Evolutionary conservation across 805 yeast genomes (phyloP).

Genomic region (Debaryomyces prosopidis): DNA sequence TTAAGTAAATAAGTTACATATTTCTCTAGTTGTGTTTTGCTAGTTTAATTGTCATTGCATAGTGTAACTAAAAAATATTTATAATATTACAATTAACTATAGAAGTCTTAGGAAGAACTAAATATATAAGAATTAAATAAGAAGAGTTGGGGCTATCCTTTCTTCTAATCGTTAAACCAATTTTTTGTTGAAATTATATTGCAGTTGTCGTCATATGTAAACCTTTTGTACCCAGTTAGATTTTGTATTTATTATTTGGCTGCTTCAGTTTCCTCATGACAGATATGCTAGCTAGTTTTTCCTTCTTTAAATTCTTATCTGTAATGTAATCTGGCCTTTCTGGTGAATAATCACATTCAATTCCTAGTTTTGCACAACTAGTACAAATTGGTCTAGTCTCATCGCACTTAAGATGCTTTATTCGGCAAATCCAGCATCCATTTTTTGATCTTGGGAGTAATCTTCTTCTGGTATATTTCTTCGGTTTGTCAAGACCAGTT

Average conservation of each 20-base stretch:
- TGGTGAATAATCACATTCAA: constrained; percentile 40
- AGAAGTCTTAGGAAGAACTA: no score
- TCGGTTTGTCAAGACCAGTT: constrained; percentile 15
- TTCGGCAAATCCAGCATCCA: constrained; percentile 50
- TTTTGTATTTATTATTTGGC: constrained; percentile 3
- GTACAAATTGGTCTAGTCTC: constrained; percentile 39
- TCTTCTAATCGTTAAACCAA: no score
- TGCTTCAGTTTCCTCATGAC: constrained; percentile 24
- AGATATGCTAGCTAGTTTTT: constrained; percentile 34
- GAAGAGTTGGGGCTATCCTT: no score
- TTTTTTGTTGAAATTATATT: no score
- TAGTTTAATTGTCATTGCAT: no score
- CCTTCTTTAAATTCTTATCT: constrained; percentile 32
- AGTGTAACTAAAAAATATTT: no score
- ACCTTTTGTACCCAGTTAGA: no score
- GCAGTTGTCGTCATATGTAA: no score
- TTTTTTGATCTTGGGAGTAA: constrained; percentile 40
- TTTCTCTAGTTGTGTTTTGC: no score
- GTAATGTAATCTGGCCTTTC: constrained; percentile 41
- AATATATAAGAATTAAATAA: no score
- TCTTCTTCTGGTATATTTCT: constrained; percentile 40
- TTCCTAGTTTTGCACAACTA: constrained; percentile 40
- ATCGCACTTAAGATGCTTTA: constrained; percentile 46
- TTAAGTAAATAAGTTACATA: neutral
- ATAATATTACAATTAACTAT: no score